phyloP scores from a whole-genome alignment of 176 grass and related monocot species.

The Eleusine coracana region DNA sequence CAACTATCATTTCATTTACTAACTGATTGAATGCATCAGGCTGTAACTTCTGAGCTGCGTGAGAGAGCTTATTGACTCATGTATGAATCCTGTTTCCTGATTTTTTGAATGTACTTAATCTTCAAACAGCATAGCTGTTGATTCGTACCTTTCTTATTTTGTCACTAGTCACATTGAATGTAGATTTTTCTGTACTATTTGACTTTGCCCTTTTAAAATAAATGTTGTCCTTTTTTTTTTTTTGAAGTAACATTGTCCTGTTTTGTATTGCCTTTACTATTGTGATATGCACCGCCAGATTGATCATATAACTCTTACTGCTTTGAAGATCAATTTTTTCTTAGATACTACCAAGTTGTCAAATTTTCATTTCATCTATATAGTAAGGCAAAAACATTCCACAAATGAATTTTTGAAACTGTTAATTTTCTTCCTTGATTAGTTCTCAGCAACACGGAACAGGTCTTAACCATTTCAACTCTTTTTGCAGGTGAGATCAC shows the following conservation, averaged over 20 bases:
- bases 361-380: constrained; percentile 14
- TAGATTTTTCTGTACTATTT: not conserved
- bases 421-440: constrained; percentile 25
- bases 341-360: not conserved
- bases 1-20: constrained; percentile 38
- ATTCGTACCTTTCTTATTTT: not conserved
- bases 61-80: constrained; percentile 30
- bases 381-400: not conserved
- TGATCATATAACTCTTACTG: not conserved
- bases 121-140: constrained; percentile 11
- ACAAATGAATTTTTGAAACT: constrained; percentile 15
- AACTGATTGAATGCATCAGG: constrained; percentile 22
- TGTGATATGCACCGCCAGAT: not conserved
- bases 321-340: not conserved
- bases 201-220: not conserved
- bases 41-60: constrained; percentile 5
- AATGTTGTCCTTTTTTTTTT: no score
- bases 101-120: constrained; percentile 3
- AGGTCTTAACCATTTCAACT: not conserved
- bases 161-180: constrained; percentile 8
- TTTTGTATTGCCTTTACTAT: not conserved
- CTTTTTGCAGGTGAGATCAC: constrained; percentile 17
- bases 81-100: not conserved
- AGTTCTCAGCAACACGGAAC: constrained; percentile 27
- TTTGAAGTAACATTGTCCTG: not conserved